Conservation (phyloP, 495 filamentous ascomycete genomes). For the Penicillium egyptiacum region DNA sequence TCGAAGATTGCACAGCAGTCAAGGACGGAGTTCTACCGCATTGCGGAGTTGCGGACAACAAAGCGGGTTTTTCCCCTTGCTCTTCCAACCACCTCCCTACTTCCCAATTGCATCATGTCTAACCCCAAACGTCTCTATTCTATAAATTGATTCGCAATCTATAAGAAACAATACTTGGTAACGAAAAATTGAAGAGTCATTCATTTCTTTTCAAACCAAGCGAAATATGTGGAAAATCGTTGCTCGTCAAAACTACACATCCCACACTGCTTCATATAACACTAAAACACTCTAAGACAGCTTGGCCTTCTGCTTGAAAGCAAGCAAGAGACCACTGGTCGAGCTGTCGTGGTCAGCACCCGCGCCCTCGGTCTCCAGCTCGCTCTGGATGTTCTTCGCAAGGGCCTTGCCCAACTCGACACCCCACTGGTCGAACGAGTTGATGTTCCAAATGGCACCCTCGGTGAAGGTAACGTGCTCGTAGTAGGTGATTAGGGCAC, state of each 20-base stretch:
- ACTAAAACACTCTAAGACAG: constrained; percentile 33
- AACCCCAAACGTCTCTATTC: background rate
- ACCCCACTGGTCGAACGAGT: constrained; percentile 99
- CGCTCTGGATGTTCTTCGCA: constrained; percentile 83
- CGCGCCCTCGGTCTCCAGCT: constrained; percentile 72
- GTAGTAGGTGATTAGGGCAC: constrained; percentile 96
- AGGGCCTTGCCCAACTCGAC: constrained; percentile 96
- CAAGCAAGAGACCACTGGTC: constrained; percentile 83
- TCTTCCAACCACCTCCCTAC: background rate
- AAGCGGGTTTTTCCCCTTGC: constrained; percentile 1
- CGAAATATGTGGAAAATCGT: constrained; percentile 22
- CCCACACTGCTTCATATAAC: constrained; percentile 13
- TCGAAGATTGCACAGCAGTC: constrained; percentile 18
- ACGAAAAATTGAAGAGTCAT: background rate
- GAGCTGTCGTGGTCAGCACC: constrained; percentile 75
- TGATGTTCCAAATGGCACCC: constrained; percentile 98
- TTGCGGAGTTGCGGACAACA: constrained; percentile 9
- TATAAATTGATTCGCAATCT: background rate
- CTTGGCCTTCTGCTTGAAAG: constrained; percentile 73
- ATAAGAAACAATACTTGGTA: background rate
- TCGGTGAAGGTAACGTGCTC: constrained; percentile 98
- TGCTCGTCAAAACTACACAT: constrained; percentile 30
- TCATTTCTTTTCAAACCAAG: constrained; percentile 11
- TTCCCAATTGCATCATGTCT: background rate
- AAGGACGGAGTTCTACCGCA: constrained; percentile 20